Percentiles rank a stretch among this genome's conserved stretches.
Evolutionary conservation across 75 land plant species (phyloP).

Genomic region (Picea sitchensis): DNA sequence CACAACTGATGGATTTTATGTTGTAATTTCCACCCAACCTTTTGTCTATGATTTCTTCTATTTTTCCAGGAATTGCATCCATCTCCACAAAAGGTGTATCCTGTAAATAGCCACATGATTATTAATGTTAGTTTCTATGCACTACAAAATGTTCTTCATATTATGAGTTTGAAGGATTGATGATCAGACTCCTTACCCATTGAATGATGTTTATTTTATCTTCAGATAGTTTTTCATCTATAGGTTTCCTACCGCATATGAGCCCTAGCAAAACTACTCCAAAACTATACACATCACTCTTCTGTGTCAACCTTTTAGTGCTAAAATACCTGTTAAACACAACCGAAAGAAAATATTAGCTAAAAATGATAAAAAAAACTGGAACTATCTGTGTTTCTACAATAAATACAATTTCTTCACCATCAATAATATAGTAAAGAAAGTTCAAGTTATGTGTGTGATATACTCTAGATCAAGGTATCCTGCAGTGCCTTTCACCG

Average conservation of each 20-base stretch:
- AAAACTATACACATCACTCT: constrained; percentile 19
- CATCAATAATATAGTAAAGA: background rate
- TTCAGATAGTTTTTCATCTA: background rate
- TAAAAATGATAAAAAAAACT: background rate
- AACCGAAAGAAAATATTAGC: background rate
- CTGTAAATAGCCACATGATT: background rate
- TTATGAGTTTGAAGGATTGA: background rate
- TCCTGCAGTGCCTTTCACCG: constrained; percentile 27
- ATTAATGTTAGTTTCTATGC: background rate
- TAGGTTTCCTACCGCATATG: background rate
- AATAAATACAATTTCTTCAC: too few species aligned
- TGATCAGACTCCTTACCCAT: background rate
- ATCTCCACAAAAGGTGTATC: background rate
- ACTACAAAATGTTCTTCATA: too few species aligned
- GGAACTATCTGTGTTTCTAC: too few species aligned
- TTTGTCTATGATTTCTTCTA: constrained; percentile 7
- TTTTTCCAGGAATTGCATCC: background rate
- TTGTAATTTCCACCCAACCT: constrained; percentile 3
- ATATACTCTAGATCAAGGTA: constrained; percentile 42
- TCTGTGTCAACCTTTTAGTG: constrained; percentile 6
- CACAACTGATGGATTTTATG: constrained; percentile 11
- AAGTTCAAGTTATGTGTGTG: background rate
- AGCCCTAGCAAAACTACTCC: constrained; percentile 12
- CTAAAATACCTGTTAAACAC: background rate
- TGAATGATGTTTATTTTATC: background rate